Evolutionary conservation across 2,329 filamentous ascomycete species (phyloP).

Genomic region (Colletotrichum melonis): DNA sequence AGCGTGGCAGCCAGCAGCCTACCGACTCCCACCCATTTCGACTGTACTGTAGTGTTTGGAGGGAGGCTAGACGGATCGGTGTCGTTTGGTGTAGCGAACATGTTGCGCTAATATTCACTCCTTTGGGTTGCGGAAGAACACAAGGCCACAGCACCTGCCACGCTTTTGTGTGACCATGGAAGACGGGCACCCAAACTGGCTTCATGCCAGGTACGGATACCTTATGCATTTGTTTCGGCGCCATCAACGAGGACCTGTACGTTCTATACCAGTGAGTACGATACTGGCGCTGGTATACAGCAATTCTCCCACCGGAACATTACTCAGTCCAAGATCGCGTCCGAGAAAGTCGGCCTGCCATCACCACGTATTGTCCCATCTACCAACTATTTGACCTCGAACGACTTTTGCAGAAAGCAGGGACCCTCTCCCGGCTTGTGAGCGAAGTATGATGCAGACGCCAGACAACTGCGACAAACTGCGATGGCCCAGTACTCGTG

Average conservation of each 20-base stretch:
- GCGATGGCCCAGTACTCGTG: constrained; percentile 8
- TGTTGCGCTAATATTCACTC: not conserved
- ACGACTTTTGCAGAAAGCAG: not conserved
- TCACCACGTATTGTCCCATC: not conserved
- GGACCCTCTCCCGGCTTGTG: not conserved
- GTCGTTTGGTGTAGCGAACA: not conserved
- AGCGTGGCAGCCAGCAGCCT: not conserved
- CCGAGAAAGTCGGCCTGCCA: not conserved
- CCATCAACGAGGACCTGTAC: constrained; percentile 4
- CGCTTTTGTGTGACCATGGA: not conserved
- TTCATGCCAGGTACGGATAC: not conserved
- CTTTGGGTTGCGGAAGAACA: constrained; percentile 7
- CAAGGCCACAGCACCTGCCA: constrained; percentile 11
- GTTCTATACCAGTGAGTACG: not conserved
- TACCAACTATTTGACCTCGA: not conserved
- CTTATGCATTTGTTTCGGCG: constrained; percentile 15
- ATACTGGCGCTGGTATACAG: not conserved
- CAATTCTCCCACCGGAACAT: not conserved
- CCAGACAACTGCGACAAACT: constrained; percentile 2
- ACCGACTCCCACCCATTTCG: not conserved
- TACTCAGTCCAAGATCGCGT: not conserved
- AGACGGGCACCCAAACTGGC: not conserved
- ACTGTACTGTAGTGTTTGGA: not conserved
- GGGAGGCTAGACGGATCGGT: not conserved
- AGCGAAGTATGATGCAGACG: constrained; percentile 18